Percentiles rank a stretch among this genome's conserved stretches.
Evolutionary conservation across 1,284 basidiomycete species (phyloP).

Genomic region (Tilletia walkeri): DNA sequence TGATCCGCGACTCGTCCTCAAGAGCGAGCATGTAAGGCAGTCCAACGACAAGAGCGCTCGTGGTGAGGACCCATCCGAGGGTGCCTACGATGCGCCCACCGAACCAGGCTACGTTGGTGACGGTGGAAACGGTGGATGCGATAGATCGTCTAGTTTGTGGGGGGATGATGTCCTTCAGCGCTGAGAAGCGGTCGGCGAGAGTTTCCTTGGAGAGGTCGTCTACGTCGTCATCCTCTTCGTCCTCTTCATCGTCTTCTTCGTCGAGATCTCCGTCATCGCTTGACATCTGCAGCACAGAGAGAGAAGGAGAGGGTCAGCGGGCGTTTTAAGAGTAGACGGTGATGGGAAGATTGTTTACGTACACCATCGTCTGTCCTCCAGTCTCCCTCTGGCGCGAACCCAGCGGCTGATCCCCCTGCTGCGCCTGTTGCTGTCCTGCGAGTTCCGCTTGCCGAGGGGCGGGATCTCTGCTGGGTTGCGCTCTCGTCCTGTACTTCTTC

Average conservation of each 20-base stretch:
- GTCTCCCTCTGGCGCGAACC: conserved; percentile 1
- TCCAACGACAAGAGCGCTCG: conserved; percentile 86
- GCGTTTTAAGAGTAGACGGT: too few species aligned
- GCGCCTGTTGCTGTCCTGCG: neutral
- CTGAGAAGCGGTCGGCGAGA: conserved; percentile 80
- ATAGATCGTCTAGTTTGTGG: conserved; percentile 80
- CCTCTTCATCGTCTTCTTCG: conserved; percentile 6
- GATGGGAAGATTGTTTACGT: neutral
- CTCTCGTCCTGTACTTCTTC: conserved; percentile 31
- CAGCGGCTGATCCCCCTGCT: neutral
- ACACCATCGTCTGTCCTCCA: conserved; percentile 16
- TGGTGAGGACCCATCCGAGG: conserved; percentile 90
- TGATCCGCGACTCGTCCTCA: conserved; percentile 92
- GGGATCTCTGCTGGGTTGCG: conserved; percentile 9
- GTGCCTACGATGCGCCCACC: conserved; percentile 75
- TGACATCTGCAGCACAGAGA: neutral
- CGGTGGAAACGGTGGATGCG: conserved; percentile 65
- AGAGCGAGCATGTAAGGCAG: conserved; percentile 86
- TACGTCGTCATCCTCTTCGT: neutral
- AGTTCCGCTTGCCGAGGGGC: neutral
- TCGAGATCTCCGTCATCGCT: neutral
- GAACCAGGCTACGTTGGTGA: conserved; percentile 63
- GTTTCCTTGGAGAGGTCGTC: conserved; percentile 63
- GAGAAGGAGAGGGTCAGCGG: too few species aligned
- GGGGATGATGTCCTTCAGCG: conserved; percentile 91